Conservation (phyloP, 441 rosid species). For the California macrophylla region DNA sequence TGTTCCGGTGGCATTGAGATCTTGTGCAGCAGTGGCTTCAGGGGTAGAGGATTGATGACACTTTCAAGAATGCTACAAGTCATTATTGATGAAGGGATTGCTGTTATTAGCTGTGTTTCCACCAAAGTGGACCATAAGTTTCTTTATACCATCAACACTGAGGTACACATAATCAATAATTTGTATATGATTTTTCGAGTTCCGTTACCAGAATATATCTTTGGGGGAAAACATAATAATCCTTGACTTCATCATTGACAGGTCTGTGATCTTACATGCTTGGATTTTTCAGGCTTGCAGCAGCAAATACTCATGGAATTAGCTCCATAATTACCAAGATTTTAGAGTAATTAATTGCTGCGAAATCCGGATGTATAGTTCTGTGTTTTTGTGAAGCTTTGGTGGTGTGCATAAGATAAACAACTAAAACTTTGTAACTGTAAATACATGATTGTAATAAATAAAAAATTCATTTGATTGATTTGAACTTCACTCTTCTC, state of each 20-base stretch:
- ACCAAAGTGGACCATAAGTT: conserved; percentile 34
- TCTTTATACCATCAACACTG: conserved; percentile 40
- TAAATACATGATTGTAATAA: too few species aligned
- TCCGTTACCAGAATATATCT: background rate
- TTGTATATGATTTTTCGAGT: background rate
- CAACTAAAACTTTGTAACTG: too few species aligned
- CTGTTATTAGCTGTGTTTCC: conserved; percentile 37
- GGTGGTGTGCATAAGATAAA: too few species aligned
- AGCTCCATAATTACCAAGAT: background rate
- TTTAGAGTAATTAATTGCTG: too few species aligned
- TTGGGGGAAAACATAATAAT: too few species aligned
- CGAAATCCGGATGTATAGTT: background rate
- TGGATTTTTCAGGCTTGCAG: conserved; percentile 22
- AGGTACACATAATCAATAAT: conserved; percentile 27
- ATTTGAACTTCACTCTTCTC: too few species aligned
- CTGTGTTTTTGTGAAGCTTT: background rate
- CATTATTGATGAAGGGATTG: conserved; percentile 37
- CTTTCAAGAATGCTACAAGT: conserved; percentile 43
- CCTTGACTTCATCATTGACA: conserved; percentile 19
- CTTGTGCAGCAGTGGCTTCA: conserved; percentile 26
- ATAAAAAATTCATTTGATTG: too few species aligned
- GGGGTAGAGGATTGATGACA: conserved; percentile 30
- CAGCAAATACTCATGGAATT: conserved; percentile 22
- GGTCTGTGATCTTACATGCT: conserved; percentile 30
- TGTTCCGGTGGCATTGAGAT: conserved; percentile 49